phyloP scores from a whole-genome alignment of 2,329 filamentous ascomycete genomes.

The Penicillium sp. region DNA sequence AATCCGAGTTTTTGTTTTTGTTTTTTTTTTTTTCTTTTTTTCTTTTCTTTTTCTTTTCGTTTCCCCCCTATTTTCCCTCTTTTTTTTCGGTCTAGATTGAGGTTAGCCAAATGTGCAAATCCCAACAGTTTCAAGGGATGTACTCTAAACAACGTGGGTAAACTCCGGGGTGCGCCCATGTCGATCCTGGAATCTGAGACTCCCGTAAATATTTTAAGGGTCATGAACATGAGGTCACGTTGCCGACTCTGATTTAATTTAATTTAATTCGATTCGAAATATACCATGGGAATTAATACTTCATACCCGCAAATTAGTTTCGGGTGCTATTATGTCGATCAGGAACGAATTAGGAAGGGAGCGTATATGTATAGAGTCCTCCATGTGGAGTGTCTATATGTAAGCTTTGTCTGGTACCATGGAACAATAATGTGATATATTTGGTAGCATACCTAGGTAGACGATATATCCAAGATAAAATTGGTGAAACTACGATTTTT shows the following conservation, averaged over 20 bases:
- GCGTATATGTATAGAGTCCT: neutral
- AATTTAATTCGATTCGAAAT: neutral
- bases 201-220: neutral
- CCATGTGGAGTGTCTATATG: too few species aligned
- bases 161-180: neutral
- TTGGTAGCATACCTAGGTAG: neutral
- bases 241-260: neutral
- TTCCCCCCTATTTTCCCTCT: neutral
- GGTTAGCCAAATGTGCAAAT: neutral
- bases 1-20: neutral
- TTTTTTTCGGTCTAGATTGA: neutral
- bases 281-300: neutral
- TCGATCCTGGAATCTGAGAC: neutral
- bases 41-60: neutral
- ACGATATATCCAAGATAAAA: neutral
- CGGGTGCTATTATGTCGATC: neutral
- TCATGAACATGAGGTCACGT: neutral
- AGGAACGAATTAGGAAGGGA: neutral
- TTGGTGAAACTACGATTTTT: neutral
- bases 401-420: too few species aligned
- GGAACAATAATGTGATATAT: neutral
- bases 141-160: neutral
- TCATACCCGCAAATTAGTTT: neutral
- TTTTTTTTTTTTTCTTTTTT: neutral
- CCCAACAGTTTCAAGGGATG: neutral